Conservation (phyloP, 257 asterid species). For the Cinchona pubescens region DNA sequence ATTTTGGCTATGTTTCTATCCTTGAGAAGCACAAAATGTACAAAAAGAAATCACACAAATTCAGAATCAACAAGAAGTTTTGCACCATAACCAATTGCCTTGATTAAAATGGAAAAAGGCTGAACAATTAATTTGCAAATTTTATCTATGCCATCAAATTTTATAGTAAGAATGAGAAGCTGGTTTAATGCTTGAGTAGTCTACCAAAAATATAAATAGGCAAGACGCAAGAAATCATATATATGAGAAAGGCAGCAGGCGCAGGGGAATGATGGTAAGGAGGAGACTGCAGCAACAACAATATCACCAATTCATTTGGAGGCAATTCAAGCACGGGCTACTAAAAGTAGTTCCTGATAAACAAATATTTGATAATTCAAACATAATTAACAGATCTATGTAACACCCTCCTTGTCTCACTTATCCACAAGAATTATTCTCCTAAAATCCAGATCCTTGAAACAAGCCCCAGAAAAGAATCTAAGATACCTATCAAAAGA, state of each 20-base stretch:
- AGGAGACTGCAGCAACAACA: neutral
- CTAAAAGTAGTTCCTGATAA: neutral
- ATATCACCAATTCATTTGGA: neutral
- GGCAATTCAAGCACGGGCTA: neutral
- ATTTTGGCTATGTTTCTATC: neutral
- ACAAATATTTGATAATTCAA: neutral
- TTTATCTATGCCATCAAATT: neutral
- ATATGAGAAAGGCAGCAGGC: neutral
- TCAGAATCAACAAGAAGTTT: neutral
- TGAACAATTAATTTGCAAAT: neutral
- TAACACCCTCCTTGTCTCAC: neutral
- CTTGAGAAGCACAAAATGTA: neutral
- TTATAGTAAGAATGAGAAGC: neutral
- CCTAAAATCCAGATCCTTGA: conserved; percentile 2
- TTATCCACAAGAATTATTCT: neutral
- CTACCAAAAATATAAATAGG: neutral
- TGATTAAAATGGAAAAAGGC: neutral
- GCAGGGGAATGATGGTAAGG: neutral
- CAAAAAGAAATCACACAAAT: neutral
- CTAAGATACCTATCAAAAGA: neutral
- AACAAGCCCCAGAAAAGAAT: neutral
- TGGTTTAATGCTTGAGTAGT: neutral
- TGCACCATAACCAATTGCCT: neutral
- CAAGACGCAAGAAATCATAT: neutral
- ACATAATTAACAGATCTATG: too few species aligned